Evolutionary conservation across 106 monocot genomes (phyloP), one percentile per base, ranked within the genome.

Genomic region (Alisma plantagoaquatica): DNA sequence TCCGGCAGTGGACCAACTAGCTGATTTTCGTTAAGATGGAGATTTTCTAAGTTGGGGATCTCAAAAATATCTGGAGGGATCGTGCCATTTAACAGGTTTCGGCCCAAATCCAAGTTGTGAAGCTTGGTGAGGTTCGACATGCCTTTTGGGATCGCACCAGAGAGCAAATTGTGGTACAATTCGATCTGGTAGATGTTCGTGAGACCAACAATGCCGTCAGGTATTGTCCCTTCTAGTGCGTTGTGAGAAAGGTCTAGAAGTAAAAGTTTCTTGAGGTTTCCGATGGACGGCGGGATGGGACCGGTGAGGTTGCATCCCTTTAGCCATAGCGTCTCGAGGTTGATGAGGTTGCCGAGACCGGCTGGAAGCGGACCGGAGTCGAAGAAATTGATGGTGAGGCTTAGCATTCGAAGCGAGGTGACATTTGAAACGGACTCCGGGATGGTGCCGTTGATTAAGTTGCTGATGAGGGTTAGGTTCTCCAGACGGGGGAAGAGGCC

Each of bases 401-500:
- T 78, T 28, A 84, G 72, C 10, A 9, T 41, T 11, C 53, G 29
- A 23, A 76, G 68, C 21, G 1, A 2, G 10, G 71, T 28, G 32
- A 81, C 54, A 26, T 68, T 61, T 22, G 52, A 61, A 49, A 76
- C 23, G 30, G 23, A 41, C 12, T 48, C 16, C 1, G 81, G 81
- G 23, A 76, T 19, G 1, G 43, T 25, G 3, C 59, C 53, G 12
- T 71, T 33, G n/a, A 46, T 21, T 33, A 81, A 69, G 50, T 76
- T 76, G 72, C 76, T 61, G 27, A 72, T 55, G 25, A 76, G 69
- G 53, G 61, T 63, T 59, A 81, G 75, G 17, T 65, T 50, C 22
- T n/a, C 53, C 23, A 76, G 65, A n/a, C 57, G 51, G n/a, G 58
- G 18, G 35, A 81, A 3, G 14, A 64, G 58, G 15, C 59, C 63